These are phyloP conservation scores for Colletotrichum liaoningense DNA, from an alignment of 2,329 filamentous ascomycete species.

Conservation along the genomic window DNA sequence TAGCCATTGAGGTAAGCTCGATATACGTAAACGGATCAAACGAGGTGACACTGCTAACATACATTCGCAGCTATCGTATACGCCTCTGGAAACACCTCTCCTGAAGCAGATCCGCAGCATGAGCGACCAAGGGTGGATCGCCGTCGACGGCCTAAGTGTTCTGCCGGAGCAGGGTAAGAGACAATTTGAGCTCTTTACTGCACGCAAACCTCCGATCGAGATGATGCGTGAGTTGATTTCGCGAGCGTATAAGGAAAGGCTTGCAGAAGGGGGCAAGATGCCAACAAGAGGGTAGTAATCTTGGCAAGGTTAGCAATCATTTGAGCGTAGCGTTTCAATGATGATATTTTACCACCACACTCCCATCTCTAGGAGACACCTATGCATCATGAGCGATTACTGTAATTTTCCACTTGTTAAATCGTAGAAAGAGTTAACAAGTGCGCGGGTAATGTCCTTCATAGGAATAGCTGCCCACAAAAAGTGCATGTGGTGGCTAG, in stretches of 20 bases:
- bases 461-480: not conserved
- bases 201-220: constrained; percentile 73
- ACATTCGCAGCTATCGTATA: constrained; percentile 51
- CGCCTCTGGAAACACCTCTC: constrained; percentile 77
- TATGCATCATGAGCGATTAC: not conserved
- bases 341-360: not conserved
- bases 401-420: not conserved
- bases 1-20: constrained; percentile 78
- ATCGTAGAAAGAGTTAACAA: not conserved
- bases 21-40: not conserved
- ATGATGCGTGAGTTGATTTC: constrained; percentile 77
- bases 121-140: constrained; percentile 74
- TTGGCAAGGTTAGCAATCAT: not conserved
- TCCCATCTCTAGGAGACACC: not conserved
- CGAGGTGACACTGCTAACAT: not conserved
- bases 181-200: constrained; percentile 85
- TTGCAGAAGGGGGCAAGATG: constrained; percentile 33
- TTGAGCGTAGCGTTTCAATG: not conserved
- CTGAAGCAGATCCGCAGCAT: constrained; percentile 73
- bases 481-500: not conserved
- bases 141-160: constrained; percentile 80
- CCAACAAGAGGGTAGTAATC: not conserved
- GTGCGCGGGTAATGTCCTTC: not conserved
- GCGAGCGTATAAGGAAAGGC: constrained; percentile 52
- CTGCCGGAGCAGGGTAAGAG: constrained; percentile 83